These are phyloP conservation scores for Macaranga tanarius DNA, from an alignment of 441 rosid genomes.

Conservation along the genomic window DNA sequence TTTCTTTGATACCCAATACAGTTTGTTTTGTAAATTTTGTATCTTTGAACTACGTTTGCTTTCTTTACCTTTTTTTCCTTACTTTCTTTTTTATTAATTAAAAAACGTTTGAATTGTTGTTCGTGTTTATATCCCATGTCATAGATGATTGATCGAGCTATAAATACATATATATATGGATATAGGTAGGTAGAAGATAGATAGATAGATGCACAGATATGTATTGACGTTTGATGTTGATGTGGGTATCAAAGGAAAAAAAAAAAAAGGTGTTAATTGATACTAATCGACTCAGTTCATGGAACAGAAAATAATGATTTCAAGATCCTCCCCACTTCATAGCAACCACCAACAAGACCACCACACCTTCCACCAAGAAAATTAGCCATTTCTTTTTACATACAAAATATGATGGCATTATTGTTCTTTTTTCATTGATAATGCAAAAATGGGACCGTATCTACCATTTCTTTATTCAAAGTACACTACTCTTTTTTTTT, in stretches of 20 bases:
- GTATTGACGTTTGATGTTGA: no score
- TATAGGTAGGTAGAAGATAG: no score
- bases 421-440: conserved; percentile 17
- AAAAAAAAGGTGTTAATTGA: background rate
- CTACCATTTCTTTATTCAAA: conserved; percentile 27
- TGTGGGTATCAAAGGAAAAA: no score
- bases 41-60: background rate
- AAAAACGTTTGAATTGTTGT: no score
- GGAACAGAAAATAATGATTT: conserved; percentile 29
- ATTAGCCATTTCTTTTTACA: conserved; percentile 28
- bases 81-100: background rate
- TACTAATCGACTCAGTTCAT: conserved; percentile 19
- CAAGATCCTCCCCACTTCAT: conserved; percentile 38
- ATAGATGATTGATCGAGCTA: background rate
- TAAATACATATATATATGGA: no score
- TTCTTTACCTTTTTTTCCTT: background rate
- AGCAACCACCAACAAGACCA: conserved; percentile 35
- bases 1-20: no score
- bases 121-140: background rate
- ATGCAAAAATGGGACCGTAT: conserved; percentile 35
- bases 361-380: conserved; percentile 31
- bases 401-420: conserved; percentile 22
- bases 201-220: no score
- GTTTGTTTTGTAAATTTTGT: no score
- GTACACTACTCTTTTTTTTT: conserved; percentile 1